Base-by-base conservation (phyloP, 2,329 filamentous ascomycete genomes). In the Xylariaceae sp. region DNA sequence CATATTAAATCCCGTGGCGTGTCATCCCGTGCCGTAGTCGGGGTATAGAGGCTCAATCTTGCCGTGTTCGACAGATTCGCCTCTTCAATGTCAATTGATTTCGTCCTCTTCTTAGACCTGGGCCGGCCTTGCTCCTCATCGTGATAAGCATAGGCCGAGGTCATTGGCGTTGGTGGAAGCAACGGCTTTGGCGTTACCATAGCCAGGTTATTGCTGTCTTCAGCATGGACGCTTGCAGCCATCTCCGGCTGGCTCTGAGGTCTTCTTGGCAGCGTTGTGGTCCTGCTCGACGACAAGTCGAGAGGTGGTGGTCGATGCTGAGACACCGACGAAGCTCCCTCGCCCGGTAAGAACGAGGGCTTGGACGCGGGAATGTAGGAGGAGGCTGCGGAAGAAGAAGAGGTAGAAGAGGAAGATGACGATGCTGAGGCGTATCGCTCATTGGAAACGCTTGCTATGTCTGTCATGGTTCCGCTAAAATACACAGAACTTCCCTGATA, bases 1-100 rank as follows among this genome's bases (percentile, higher is more conserved):
- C 80, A 84, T 35, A 82, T 77, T 46, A 74, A 65, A 46, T 80
- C 77, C 50, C 71, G 59, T 7, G 60, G 62, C 6, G 57, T 62
- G 31, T 63, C 47, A 55, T 56, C 42, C 47, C 57, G 57, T 50
- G 62, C 60, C 27, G 67, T 66, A 50, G 54, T 62, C 26, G 72
- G 68, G 6, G 73, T 72, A 53, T 68, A 70, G 48, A 74, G 63
- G 50, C 63, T 68, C 47, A 73, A 61, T 45, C 64, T 65, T 49
- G 71, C 66, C 39, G 69, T 64, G 47, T 66, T 68, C 12, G 69
- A 62, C 29, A 70, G 69, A 57, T 71, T 76, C n/a, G 72, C 72
- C 55, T 77, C 74, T 26, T 71, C 71, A 40, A 73, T 71, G 58
- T 74, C 73, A 64, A 77, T 74, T 49, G 76, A 73, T 44, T 73